These are phyloP conservation scores for Fusarium sp. DNA, from an alignment of 2,329 filamentous ascomycete species.

Conservation along the genomic window DNA sequence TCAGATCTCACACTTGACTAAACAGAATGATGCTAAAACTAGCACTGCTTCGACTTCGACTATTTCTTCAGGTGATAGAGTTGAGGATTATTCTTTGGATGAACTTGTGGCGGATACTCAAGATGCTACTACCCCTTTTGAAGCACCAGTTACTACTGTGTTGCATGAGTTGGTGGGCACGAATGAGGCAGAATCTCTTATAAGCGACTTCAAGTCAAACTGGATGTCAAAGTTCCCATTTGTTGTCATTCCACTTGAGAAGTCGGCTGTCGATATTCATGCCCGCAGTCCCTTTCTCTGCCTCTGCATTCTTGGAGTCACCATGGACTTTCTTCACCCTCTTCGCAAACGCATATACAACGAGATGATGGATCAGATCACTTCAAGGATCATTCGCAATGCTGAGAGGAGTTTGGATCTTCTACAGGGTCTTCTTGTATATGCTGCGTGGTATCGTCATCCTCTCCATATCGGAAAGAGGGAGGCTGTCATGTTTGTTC, in stretches of 20 bases:
- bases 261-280: neutral
- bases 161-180: neutral
- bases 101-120: neutral
- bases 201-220: neutral
- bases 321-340: neutral
- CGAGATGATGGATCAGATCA: neutral
- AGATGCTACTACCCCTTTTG: neutral
- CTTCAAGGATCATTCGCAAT: neutral
- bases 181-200: neutral
- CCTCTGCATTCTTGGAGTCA: neutral
- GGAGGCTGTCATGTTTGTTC: neutral
- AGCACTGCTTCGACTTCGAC: neutral
- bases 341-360: neutral
- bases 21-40: neutral
- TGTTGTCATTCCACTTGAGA: neutral
- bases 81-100: neutral
- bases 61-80: neutral
- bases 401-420: neutral
- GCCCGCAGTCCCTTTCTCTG: neutral
- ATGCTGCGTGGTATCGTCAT: neutral
- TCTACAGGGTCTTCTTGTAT: neutral
- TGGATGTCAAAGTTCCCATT: neutral
- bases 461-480: neutral
- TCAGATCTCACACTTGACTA: neutral
- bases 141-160: neutral